These are phyloP conservation scores for Eimeria sp. DNA, from an alignment of 169 alveolate species.

Conservation along the genomic window DNA sequence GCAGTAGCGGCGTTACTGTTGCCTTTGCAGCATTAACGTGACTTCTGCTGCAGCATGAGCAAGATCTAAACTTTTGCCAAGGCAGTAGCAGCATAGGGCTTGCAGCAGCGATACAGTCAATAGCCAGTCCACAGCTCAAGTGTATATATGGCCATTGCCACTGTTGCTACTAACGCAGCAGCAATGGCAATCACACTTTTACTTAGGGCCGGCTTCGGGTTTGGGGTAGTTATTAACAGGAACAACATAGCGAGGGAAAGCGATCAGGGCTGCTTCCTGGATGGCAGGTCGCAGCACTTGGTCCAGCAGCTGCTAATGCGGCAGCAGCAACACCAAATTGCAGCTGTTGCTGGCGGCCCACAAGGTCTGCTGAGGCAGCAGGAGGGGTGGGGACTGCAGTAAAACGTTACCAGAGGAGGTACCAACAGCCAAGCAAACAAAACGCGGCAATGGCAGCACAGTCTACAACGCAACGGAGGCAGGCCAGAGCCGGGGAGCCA, in stretches of 20 bases:
- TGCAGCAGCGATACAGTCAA: neutral
- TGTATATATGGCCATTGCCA: neutral
- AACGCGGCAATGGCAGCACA: neutral
- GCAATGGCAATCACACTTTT: neutral
- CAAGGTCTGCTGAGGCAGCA: neutral
- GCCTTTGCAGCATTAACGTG: constrained; percentile 37
- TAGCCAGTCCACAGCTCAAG: neutral
- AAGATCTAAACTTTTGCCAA: constrained; percentile 29
- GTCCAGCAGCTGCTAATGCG: neutral
- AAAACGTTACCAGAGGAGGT: neutral
- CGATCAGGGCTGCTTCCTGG: neutral
- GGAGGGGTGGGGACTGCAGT: neutral
- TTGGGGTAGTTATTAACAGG: neutral
- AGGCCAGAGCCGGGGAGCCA: neutral
- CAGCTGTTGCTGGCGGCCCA: constrained; percentile 9
- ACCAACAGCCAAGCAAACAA: neutral
- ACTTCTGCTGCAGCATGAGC: constrained; percentile 34
- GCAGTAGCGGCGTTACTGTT: neutral
- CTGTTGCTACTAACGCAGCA: constrained; percentile 26
- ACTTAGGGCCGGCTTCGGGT: neutral
- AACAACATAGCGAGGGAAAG: neutral
- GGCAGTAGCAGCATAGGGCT: constrained; percentile 56
- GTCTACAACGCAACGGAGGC: neutral
- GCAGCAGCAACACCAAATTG: constrained; percentile 5
- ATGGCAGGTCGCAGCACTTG: neutral